A percentile compares a stretch with the other conserved stretches of the same genome.
Conservation (phyloP, 169 alveolate genomes). For the Hammondia hammondi region DNA sequence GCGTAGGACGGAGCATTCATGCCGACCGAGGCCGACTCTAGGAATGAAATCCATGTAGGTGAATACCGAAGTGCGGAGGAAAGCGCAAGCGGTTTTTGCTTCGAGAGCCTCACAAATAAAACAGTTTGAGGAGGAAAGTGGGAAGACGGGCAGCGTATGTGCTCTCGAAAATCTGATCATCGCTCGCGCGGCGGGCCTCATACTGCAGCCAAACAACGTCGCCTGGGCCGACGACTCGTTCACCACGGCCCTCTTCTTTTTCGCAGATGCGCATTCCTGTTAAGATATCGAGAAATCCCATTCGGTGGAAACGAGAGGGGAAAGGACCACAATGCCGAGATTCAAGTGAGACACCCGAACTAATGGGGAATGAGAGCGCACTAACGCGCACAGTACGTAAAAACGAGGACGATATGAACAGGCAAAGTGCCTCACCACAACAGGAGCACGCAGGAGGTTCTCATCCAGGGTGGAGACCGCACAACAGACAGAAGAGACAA, state of each 20-base stretch:
- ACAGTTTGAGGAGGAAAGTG: not conserved
- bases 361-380: not conserved
- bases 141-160: not conserved
- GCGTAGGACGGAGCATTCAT: too few relatives aligned
- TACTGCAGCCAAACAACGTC: conserved; percentile 39
- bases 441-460: too few relatives aligned
- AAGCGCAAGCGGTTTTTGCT: too few relatives aligned
- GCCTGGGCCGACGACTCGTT: not conserved
- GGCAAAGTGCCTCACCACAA: not conserved
- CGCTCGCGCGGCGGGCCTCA: conserved; percentile 28
- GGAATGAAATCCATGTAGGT: too few relatives aligned
- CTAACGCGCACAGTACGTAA: too few relatives aligned
- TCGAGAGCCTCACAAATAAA: not conserved
- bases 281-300: too few relatives aligned
- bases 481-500: too few relatives aligned
- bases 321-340: not conserved
- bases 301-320: not conserved
- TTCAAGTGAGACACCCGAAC: not conserved
- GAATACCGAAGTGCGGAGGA: too few relatives aligned
- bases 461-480: too few relatives aligned
- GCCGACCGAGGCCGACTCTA: too few relatives aligned
- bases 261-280: conserved; percentile 32
- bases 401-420: not conserved
- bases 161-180: conserved; percentile 35
- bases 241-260: conserved; percentile 6